These are phyloP conservation scores for Gossypium stocksii DNA, from an alignment of 345 rosid species.

Conservation along the genomic window DNA sequence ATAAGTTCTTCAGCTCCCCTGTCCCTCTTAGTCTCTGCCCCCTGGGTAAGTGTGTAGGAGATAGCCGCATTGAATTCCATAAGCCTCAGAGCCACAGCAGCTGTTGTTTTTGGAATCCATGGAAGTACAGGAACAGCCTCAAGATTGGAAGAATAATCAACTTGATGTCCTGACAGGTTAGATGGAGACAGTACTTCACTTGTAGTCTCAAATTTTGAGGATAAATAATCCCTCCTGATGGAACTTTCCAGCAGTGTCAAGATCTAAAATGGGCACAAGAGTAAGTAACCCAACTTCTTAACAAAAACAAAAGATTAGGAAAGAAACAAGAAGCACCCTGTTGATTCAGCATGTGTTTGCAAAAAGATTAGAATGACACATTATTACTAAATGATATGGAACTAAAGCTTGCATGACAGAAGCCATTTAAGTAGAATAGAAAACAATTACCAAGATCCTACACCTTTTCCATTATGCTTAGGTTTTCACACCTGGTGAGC, in stretches of 20 bases:
- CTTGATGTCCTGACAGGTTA: not conserved
- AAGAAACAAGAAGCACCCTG: not conserved
- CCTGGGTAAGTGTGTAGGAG: conserved; percentile 45
- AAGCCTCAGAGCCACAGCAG: conserved; percentile 87
- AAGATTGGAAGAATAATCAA: conserved; percentile 13
- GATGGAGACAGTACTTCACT: conserved; percentile 56
- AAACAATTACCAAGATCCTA: not conserved
- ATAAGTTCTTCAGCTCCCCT: conserved; percentile 31
- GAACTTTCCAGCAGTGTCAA: conserved; percentile 69
- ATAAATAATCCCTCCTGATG: conserved; percentile 56
- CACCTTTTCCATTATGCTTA: not conserved
- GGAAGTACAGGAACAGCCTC: conserved; percentile 58
- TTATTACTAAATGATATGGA: not conserved
- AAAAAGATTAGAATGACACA: not conserved
- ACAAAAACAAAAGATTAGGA: not conserved
- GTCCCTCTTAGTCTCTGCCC: conserved; percentile 44
- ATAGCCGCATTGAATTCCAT: conserved; percentile 68
- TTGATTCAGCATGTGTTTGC: not conserved
- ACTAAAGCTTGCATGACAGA: not conserved
- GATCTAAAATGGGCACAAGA: conserved; percentile 37
- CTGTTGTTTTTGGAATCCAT: conserved; percentile 86
- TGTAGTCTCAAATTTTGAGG: conserved; percentile 57
- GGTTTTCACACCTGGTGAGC: not conserved
- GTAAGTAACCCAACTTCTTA: not conserved
- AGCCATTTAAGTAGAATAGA: not conserved